These are phyloP conservation scores for Polygonum aviculare DNA, from an alignment of 148 eudicot species.

Conservation along the genomic window DNA sequence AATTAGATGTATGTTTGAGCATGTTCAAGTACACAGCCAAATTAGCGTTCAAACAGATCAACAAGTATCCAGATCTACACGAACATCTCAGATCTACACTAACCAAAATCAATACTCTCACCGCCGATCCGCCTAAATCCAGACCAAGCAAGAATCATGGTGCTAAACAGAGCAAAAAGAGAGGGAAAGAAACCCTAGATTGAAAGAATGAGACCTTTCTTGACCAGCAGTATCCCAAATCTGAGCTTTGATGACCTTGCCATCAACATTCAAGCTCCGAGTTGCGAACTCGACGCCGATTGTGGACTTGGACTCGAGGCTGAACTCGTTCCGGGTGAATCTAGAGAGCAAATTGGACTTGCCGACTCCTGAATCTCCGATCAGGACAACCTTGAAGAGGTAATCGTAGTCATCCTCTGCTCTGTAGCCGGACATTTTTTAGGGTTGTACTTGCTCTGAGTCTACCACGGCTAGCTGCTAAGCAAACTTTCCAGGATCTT, in stretches of 20 bases:
- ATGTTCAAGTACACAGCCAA: neutral
- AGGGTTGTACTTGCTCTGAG: neutral
- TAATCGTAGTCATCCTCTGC: conserved; percentile 37
- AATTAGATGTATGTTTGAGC: neutral
- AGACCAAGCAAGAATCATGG: neutral
- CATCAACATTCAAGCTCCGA: conserved; percentile 34
- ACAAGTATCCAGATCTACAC: neutral
- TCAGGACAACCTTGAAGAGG: conserved; percentile 30
- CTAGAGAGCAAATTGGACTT: conserved; percentile 34
- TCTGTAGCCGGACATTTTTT: conserved; percentile 30
- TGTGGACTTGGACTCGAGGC: conserved; percentile 34
- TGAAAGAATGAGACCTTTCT: conserved; percentile 23
- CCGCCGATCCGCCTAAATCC: neutral
- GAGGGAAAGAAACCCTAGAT: neutral
- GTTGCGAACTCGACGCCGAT: conserved; percentile 39
- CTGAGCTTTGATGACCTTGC: conserved; percentile 34
- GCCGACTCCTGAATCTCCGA: conserved; percentile 40
- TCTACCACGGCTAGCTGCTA: neutral
- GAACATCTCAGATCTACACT: neutral
- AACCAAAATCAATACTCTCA: neutral
- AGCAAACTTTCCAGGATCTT: neutral
- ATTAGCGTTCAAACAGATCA: neutral
- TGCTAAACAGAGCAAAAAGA: neutral
- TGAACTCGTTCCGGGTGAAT: conserved; percentile 31
- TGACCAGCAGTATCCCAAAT: conserved; percentile 46